phyloP scores from a whole-genome alignment of 2,329 filamentous ascomycete genomes.

The Talaromyces albobiverticillius region DNA sequence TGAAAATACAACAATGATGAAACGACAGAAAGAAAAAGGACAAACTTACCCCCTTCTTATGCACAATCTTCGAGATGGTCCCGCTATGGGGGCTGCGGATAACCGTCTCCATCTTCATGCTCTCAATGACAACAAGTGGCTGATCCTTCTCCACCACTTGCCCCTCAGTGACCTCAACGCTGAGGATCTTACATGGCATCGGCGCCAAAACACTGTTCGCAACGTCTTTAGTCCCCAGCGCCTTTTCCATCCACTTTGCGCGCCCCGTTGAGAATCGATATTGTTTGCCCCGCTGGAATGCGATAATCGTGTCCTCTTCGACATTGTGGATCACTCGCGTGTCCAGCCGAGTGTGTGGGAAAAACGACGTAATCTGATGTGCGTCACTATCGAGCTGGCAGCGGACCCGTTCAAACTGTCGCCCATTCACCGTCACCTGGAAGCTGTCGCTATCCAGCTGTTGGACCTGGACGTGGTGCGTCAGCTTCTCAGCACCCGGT shows the following conservation, averaged over 20 bases:
- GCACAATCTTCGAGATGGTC: conserved; percentile 68
- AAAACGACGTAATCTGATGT: conserved; percentile 67
- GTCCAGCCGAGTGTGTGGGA: conserved; percentile 73
- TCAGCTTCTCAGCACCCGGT: conserved; percentile 29
- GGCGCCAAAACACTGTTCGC: conserved; percentile 83
- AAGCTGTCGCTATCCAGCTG: conserved; percentile 51
- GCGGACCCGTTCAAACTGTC: conserved; percentile 43
- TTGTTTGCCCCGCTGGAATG: conserved; percentile 70
- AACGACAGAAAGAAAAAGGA: conserved; percentile 1
- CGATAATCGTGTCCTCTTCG: conserved; percentile 52
- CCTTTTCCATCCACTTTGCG: conserved; percentile 83
- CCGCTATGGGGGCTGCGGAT: conserved; percentile 74
- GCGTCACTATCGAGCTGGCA: conserved; percentile 45
- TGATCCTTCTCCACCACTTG: conserved; percentile 81
- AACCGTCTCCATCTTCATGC: conserved; percentile 88
- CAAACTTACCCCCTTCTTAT: conserved; percentile 67
- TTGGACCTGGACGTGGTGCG: conserved; percentile 48
- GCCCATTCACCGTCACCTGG: conserved; percentile 46
- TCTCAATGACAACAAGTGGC: conserved; percentile 84
- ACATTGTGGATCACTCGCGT: conserved; percentile 66
- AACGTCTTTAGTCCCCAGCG: conserved; percentile 75
- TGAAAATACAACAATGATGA: neutral
- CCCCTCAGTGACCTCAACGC: conserved; percentile 82
- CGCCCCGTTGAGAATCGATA: conserved; percentile 54
- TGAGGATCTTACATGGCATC: conserved; percentile 95